These are phyloP conservation scores for Solanum peruvianum DNA, from an alignment of 257 asterid species.

Conservation along the genomic window DNA sequence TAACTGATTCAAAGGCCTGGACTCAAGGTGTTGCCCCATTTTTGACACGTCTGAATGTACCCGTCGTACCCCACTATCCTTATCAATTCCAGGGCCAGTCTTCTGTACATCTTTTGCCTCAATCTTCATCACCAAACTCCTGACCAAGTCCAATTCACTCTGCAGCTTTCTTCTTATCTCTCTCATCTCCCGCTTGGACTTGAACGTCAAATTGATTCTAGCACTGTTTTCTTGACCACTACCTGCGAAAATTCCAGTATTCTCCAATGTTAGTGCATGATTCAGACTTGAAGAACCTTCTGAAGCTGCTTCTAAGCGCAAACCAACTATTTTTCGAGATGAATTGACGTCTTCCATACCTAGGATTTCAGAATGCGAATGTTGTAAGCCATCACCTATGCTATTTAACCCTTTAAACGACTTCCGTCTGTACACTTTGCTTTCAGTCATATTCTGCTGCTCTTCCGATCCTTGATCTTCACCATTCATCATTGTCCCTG, in stretches of 20 bases:
- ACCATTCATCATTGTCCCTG: slow-evolving; percentile 28
- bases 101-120: slow-evolving; percentile 39
- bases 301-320: slow-evolving; percentile 26
- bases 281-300: slow-evolving; percentile 35
- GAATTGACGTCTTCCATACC: slow-evolving; percentile 30
- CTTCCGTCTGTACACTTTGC: slow-evolving; percentile 60
- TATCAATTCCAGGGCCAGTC: slow-evolving; percentile 16
- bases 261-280: background rate
- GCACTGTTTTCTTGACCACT: slow-evolving; percentile 42
- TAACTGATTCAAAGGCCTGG: slow-evolving; percentile 51
- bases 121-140: slow-evolving; percentile 61
- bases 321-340: slow-evolving; percentile 11
- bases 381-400: slow-evolving; percentile 23
- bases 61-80: slow-evolving; percentile 14
- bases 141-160: slow-evolving; percentile 44
- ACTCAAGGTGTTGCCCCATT: slow-evolving; percentile 21
- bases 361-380: slow-evolving; percentile 16
- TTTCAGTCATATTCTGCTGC: slow-evolving; percentile 33
- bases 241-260: slow-evolving; percentile 19
- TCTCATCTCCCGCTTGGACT: slow-evolving; percentile 52
- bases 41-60: slow-evolving; percentile 13
- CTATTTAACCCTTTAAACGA: slow-evolving; percentile 37
- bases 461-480: slow-evolving; percentile 53
- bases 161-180: slow-evolving; percentile 75
- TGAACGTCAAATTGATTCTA: slow-evolving; percentile 41